phyloP scores from a whole-genome alignment of 352 stramenopile species.

The Saprolegnia diclina region DNA sequence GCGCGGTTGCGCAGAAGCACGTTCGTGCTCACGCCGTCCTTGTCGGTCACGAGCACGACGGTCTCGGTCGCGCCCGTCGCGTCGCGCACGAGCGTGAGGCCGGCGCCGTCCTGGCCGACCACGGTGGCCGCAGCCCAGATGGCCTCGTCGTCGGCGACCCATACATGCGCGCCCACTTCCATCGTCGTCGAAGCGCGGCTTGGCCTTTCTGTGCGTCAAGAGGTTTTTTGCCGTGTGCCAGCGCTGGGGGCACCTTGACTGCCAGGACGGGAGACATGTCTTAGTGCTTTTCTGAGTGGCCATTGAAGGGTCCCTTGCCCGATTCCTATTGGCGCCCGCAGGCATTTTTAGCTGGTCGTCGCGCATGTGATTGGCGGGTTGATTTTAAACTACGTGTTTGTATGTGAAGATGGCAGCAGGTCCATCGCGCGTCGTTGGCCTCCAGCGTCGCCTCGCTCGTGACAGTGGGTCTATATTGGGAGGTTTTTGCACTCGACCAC shows the following conservation, averaged over 20 bases:
- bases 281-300: neutral
- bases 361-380: neutral
- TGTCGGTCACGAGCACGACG: slow-evolving; percentile 36
- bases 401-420: neutral
- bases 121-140: slow-evolving; percentile 59
- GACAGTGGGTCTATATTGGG: neutral
- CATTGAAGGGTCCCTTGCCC: no score
- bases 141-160: slow-evolving; percentile 48
- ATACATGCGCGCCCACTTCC: slow-evolving; percentile 67
- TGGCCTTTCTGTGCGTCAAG: neutral
- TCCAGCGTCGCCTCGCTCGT: neutral
- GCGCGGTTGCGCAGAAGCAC: slow-evolving; percentile 63
- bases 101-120: slow-evolving; percentile 14
- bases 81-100: slow-evolving; percentile 3
- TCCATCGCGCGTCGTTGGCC: neutral
- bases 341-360: neutral
- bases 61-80: slow-evolving; percentile 19
- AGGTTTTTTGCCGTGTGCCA: neutral
- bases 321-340: no score
- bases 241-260: neutral
- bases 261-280: neutral
- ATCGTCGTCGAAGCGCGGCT: slow-evolving; percentile 31
- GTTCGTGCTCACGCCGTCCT: slow-evolving; percentile 52
- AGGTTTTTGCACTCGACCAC: neutral
- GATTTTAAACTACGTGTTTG: neutral